Percentiles rank a stretch among this genome's conserved stretches.
phyloP scores from a whole-genome alignment of 2,329 filamentous ascomycete genomes.

The Trichothecium roseum region DNA sequence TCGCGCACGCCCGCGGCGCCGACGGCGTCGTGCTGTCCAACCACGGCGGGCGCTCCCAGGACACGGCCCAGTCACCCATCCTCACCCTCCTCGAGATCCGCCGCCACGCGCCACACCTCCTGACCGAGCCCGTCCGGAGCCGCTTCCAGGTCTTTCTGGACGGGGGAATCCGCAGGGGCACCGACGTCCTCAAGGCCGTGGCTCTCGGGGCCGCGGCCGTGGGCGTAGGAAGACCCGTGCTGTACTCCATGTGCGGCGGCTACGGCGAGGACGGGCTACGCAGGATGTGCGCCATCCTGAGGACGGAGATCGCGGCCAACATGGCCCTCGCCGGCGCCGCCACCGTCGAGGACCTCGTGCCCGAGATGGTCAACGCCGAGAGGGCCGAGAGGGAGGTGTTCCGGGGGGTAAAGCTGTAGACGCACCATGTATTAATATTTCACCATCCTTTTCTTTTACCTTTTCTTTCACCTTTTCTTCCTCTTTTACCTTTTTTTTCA shows the following conservation, averaged over 20 bases:
- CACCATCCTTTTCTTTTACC: too few species aligned
- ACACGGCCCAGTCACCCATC: slow-evolving; percentile 22
- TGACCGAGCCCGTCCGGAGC: too few species aligned
- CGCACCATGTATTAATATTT: too few species aligned
- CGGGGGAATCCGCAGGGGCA: slow-evolving; percentile 52
- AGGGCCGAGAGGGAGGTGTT: slow-evolving; percentile 9
- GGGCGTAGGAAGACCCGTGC: slow-evolving; percentile 48
- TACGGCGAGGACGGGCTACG: slow-evolving; percentile 34
- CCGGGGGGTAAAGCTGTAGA: slow-evolving; percentile 8
- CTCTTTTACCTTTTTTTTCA: too few species aligned
- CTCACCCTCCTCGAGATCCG: slow-evolving; percentile 8
- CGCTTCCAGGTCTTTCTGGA: slow-evolving; percentile 53
- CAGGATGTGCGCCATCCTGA: slow-evolving; percentile 35
- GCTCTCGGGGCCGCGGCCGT: slow-evolving; percentile 54
- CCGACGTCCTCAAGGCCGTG: slow-evolving; percentile 58
- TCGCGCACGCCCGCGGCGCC: slow-evolving; percentile 35
- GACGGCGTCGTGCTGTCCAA: slow-evolving; percentile 47
- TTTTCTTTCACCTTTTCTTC: too few species aligned
- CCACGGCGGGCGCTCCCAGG: slow-evolving; percentile 46
- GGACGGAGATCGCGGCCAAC: slow-evolving; percentile 34
- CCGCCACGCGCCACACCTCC: slow-evolving; percentile 3
- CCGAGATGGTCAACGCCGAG: slow-evolving; percentile 11
- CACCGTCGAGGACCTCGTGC: slow-evolving; percentile 51
- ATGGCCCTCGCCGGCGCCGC: slow-evolving; percentile 54
- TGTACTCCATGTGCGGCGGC: slow-evolving; percentile 39